phyloP scores from a whole-genome alignment of 2,329 filamentous ascomycete species.

The Sporothrix schenckii region DNA sequence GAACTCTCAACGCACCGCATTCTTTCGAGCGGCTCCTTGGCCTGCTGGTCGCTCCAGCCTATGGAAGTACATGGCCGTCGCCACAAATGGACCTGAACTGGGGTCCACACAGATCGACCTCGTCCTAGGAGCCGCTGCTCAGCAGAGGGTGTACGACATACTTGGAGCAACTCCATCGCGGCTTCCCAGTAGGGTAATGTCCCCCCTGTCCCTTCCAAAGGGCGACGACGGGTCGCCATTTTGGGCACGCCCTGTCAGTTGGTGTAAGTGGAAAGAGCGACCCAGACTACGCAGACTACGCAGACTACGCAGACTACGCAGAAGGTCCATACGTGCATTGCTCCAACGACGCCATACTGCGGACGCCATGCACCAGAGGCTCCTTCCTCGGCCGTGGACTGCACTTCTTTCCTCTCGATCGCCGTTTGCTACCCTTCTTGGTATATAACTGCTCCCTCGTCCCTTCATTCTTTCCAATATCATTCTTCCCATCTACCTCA shows the following conservation, averaged over 20 bases:
- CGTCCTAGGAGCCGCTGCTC: conserved; percentile 9
- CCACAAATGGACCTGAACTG: not conserved
- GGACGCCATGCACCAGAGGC: not conserved
- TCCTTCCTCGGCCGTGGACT: conserved; percentile 12
- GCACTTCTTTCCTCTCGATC: conserved; percentile 24
- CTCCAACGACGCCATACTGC: not conserved
- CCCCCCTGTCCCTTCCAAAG: conserved; percentile 22
- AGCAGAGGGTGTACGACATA: not conserved
- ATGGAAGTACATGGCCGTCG: conserved; percentile 6
- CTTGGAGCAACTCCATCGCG: conserved; percentile 4
- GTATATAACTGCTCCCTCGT: conserved; percentile 32
- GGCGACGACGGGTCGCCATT: conserved; percentile 21
- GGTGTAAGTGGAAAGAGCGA: conserved; percentile 22
- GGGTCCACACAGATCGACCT: conserved; percentile 21
- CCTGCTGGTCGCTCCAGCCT: conserved; percentile 13
- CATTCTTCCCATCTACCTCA: conserved; percentile 29
- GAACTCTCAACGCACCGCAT: conserved; percentile 14
- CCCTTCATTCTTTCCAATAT: conserved; percentile 32
- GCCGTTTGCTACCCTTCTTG: conserved; percentile 1
- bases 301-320: not conserved
- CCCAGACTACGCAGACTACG: not conserved
- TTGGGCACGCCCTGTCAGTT: conserved; percentile 18
- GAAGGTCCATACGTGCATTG: not conserved
- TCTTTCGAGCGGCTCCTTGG: conserved; percentile 30
- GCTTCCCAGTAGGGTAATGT: conserved; percentile 8